Conservation (phyloP, 2,329 filamentous ascomycete species). For the Nigrospora oryzae region DNA sequence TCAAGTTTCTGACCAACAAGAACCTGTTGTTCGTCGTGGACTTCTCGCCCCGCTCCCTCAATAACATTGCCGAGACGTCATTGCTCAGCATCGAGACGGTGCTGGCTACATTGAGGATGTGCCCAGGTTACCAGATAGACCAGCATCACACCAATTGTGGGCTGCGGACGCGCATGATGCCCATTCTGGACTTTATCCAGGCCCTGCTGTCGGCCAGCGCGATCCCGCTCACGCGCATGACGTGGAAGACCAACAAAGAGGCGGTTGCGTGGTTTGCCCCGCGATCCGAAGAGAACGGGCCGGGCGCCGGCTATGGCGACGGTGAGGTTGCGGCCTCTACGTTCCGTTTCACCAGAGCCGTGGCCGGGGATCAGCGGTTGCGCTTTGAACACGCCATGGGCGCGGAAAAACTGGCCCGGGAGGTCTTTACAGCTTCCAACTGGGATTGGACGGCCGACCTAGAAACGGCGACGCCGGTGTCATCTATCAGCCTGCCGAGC, state of each 20-base stretch:
- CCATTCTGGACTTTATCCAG: constrained; percentile 57
- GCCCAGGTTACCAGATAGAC: constrained; percentile 66
- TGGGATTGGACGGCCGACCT: constrained; percentile 54
- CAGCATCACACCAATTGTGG: constrained; percentile 67
- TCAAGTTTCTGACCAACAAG: constrained; percentile 59
- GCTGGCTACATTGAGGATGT: constrained; percentile 53
- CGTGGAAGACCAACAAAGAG: constrained; percentile 35
- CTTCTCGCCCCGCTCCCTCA: constrained; percentile 40
- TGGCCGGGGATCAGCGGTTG: constrained; percentile 41
- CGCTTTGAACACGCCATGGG: constrained; percentile 39
- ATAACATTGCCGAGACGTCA: constrained; percentile 37
- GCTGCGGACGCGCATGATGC: constrained; percentile 54
- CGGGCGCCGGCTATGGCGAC: constrained; percentile 7
- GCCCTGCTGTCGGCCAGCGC: constrained; percentile 41
- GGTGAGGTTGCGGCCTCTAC: constrained; percentile 9
- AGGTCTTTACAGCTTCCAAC: constrained; percentile 44
- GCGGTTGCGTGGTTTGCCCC: constrained; percentile 30
- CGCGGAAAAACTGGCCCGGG: constrained; percentile 40
- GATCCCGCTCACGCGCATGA: constrained; percentile 31
- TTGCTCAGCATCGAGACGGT: constrained; percentile 54
- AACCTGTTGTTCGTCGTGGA: constrained; percentile 52
- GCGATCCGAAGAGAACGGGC: constrained; percentile 7
- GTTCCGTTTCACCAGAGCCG: constrained; percentile 42
- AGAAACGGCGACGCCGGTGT: constrained; percentile 6
- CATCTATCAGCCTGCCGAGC: background rate